These are phyloP conservation scores for Magnolia changhungtana DNA, from an alignment of 164 flowering plant species.

Conservation along the genomic window DNA sequence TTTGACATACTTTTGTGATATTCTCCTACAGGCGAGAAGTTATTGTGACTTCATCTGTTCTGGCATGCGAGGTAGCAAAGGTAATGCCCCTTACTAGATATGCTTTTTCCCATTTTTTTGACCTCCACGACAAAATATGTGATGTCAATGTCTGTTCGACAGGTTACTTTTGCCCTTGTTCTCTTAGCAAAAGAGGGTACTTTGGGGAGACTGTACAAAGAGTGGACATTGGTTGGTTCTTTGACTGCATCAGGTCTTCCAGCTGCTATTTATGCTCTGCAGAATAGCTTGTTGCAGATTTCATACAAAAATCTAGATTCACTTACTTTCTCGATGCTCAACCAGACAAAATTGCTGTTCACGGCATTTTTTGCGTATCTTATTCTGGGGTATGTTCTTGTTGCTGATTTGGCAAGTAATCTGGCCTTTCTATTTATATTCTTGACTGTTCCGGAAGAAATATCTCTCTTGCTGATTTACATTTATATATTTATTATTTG, in stretches of 20 bases:
- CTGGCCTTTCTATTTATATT: neutral
- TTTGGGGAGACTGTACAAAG: conserved; percentile 49
- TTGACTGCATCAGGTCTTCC: conserved; percentile 92
- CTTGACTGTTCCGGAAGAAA: neutral
- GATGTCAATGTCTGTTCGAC: neutral
- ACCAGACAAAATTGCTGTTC: conserved; percentile 92
- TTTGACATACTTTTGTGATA: conserved; percentile 7
- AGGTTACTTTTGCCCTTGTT: conserved; percentile 79
- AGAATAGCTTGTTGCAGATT: conserved; percentile 95
- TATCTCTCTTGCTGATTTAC: neutral
- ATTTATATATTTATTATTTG: neutral
- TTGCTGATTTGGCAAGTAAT: neutral
- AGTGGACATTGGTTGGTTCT: conserved; percentile 87
- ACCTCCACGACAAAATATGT: neutral
- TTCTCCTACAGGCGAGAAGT: conserved; percentile 63
- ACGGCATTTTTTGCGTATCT: conserved; percentile 90
- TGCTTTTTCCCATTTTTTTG: neutral
- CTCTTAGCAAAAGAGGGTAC: conserved; percentile 72
- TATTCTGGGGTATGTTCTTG: conserved; percentile 61
- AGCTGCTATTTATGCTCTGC: conserved; percentile 94
- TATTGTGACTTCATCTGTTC: conserved; percentile 85
- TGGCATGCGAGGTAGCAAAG: conserved; percentile 83
- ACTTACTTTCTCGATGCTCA: conserved; percentile 93
- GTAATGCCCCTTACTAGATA: conserved; percentile 29
- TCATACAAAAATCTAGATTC: conserved; percentile 98